These are phyloP conservation scores for Plasmodium cynomolgi DNA, from an alignment of 169 alveolate genomes.

Conservation along the genomic window DNA sequence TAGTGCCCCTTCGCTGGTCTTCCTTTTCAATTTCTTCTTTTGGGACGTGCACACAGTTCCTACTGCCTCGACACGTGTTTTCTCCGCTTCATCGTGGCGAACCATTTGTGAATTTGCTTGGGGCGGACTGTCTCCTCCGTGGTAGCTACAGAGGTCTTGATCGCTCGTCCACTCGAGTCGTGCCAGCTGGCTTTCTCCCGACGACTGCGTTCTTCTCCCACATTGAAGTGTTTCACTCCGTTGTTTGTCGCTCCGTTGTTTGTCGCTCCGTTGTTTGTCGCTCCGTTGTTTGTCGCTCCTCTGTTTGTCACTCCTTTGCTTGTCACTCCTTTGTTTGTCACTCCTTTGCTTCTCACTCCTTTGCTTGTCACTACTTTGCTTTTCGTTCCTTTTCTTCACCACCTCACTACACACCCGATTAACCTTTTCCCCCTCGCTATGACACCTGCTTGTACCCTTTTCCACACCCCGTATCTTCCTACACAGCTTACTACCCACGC, in stretches of 20 bases:
- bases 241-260: not conserved
- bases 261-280: not conserved
- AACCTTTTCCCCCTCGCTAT: not conserved
- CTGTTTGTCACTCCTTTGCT: not conserved
- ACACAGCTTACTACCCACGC: not conserved
- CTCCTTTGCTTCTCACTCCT: not conserved
- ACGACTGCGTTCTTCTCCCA: not conserved
- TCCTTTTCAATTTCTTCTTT: not conserved
- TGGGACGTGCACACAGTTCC: not conserved
- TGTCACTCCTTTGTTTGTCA: not conserved
- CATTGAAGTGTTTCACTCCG: not conserved
- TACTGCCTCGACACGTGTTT: not conserved
- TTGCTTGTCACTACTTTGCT: not conserved
- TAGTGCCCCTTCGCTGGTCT: not conserved
- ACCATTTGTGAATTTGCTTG: not conserved
- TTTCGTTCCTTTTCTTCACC: slow-evolving; percentile 7
- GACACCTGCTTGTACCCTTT: not conserved
- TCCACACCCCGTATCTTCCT: not conserved
- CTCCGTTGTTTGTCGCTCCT: slow-evolving; percentile 4
- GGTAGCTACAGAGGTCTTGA: not conserved
- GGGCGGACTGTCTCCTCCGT: not conserved
- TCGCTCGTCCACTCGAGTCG: not conserved
- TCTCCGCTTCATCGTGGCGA: not conserved
- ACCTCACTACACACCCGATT: slow-evolving; percentile 3
- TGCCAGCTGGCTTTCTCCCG: not conserved